These are phyloP conservation scores for Nothomitra cinnamomea DNA, from an alignment of 2,329 filamentous ascomycete genomes.

Conservation along the genomic window DNA sequence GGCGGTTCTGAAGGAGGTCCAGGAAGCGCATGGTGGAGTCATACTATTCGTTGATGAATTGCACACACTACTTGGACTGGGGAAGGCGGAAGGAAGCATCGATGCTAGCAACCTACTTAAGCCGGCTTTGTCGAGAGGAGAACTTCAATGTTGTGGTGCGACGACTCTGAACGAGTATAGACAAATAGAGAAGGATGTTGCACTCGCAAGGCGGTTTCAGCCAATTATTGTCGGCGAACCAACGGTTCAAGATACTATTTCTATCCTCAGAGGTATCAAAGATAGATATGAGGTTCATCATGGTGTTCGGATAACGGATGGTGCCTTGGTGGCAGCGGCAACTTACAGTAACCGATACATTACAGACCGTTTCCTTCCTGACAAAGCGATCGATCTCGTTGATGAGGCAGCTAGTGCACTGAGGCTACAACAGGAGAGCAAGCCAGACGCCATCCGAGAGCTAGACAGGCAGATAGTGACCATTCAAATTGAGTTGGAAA, in stretches of 20 bases:
- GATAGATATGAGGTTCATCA: constrained; percentile 96
- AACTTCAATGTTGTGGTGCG: constrained; percentile 87
- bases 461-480: constrained; percentile 94
- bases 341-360: constrained; percentile 92
- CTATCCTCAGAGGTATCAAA: constrained; percentile 89
- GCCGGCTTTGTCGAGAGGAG: constrained; percentile 79
- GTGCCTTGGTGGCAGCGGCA: constrained; percentile 78
- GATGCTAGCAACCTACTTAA: constrained; percentile 93
- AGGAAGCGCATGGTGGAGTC: constrained; percentile 73
- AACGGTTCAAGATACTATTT: constrained; percentile 80
- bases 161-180: constrained; percentile 89
- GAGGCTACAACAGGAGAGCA: constrained; percentile 87
- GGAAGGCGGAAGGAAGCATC: constrained; percentile 90
- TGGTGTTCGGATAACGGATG: constrained; percentile 85
- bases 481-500: constrained; percentile 91
- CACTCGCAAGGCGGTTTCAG: constrained; percentile 81
- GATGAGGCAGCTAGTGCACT: constrained; percentile 88
- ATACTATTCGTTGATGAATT: constrained; percentile 94
- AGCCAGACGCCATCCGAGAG: constrained; percentile 83
- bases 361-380: constrained; percentile 84
- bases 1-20: constrained; percentile 76
- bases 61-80: constrained; percentile 77
- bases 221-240: constrained; percentile 90
- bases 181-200: constrained; percentile 88
- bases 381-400: constrained; percentile 94